Evolutionary conservation across 2,329 filamentous ascomycete genomes (phyloP).

Genomic region (Fusarium bactridioides): DNA sequence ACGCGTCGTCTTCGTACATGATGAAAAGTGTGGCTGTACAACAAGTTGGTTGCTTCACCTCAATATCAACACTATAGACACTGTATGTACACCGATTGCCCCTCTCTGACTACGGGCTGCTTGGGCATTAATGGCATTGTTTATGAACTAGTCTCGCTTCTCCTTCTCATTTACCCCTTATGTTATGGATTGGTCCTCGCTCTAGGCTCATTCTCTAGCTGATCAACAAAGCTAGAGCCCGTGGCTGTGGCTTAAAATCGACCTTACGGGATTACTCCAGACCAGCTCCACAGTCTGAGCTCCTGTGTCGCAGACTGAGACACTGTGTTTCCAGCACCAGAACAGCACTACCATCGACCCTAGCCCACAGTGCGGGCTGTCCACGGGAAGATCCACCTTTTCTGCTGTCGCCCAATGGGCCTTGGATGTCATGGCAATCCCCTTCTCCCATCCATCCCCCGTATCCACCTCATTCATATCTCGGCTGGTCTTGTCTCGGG

Average conservation of each 20-base stretch:
- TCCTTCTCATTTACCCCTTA: slow-evolving; percentile 39
- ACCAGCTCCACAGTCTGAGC: slow-evolving; percentile 31
- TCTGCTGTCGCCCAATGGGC: slow-evolving; percentile 26
- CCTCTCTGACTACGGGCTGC: neutral
- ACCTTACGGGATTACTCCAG: slow-evolving; percentile 21
- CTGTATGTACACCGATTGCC: slow-evolving; percentile 17
- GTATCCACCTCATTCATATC: slow-evolving; percentile 11
- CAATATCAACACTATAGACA: slow-evolving; percentile 8
- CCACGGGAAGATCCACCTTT: slow-evolving; percentile 18
- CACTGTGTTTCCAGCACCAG: slow-evolving; percentile 28
- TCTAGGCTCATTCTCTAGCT: slow-evolving; percentile 3
- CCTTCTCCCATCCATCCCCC: slow-evolving; percentile 36
- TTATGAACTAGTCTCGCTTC: slow-evolving; percentile 13
- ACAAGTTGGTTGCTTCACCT: neutral
- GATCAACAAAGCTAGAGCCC: slow-evolving; percentile 34
- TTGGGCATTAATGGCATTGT: slow-evolving; percentile 14
- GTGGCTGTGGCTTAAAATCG: slow-evolving; percentile 20
- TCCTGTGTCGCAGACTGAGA: neutral
- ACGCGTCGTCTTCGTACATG: slow-evolving; percentile 20
- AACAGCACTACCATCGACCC: neutral
- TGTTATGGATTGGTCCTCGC: slow-evolving; percentile 14
- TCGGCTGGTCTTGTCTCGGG: slow-evolving; percentile 23
- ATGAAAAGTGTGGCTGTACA: slow-evolving; percentile 27
- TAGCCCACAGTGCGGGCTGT: slow-evolving; percentile 31
- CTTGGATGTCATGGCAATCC: slow-evolving; percentile 39